A percentile compares a stretch with the other conserved stretches of the same genome.
phyloP scores from a whole-genome alignment of 163 green algal species.

The Scenedesmus sp. region DNA sequence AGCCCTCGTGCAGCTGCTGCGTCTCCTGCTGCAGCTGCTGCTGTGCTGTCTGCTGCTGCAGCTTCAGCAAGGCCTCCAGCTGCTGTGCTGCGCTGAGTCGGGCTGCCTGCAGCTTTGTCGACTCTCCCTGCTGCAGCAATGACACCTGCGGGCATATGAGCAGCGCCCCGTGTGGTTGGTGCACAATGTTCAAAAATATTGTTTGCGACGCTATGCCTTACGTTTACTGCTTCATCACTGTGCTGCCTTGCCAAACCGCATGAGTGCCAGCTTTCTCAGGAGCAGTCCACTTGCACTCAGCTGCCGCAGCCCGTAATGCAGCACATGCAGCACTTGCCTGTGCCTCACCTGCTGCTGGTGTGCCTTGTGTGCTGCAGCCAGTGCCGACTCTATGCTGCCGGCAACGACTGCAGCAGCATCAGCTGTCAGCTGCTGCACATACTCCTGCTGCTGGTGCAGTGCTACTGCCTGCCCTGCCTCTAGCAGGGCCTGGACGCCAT shows the following conservation, averaged over 20 bases:
- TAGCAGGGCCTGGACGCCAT: constrained; percentile 9
- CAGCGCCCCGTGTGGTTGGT: too few relatives aligned
- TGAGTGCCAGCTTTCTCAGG: neutral
- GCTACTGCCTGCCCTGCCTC: neutral
- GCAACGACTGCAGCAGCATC: constrained; percentile 1
- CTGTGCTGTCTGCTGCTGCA: neutral
- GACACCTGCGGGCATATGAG: neutral
- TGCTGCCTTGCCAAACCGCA: neutral
- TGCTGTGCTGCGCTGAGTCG: constrained; percentile 23
- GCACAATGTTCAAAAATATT: neutral
- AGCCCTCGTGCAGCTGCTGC: neutral
- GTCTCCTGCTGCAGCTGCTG: constrained; percentile 11
- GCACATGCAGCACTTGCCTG: neutral
- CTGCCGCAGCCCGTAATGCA: neutral
- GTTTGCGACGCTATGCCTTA: too few relatives aligned
- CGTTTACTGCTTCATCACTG: neutral
- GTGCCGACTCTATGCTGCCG: constrained; percentile 31
- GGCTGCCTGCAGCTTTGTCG: constrained; percentile 4
- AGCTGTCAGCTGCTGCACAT: neutral
- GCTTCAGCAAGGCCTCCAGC: neutral
- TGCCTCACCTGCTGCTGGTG: constrained; percentile 18
- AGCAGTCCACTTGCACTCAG: neutral
- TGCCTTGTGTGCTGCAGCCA: constrained; percentile 16
- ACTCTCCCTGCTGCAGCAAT: neutral
- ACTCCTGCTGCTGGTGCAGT: constrained; percentile 10